phyloP scores from a whole-genome alignment of 2,329 filamentous ascomycete genomes.

The Diplodia intermedia region DNA sequence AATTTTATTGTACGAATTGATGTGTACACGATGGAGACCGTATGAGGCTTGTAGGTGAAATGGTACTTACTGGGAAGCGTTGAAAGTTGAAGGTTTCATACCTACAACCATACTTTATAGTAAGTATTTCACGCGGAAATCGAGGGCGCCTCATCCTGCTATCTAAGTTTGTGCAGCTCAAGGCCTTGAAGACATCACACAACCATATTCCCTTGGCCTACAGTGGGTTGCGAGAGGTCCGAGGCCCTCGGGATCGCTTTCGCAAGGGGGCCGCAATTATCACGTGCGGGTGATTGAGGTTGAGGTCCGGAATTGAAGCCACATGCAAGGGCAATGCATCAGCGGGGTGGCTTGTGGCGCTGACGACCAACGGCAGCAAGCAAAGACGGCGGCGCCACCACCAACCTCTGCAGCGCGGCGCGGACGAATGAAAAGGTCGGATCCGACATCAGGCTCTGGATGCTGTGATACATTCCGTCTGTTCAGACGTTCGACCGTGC shows the following conservation, averaged over 20 bases:
- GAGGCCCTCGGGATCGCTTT: too few relatives aligned
- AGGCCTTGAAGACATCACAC: background rate
- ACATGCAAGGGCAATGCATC: background rate
- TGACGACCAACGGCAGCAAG: background rate
- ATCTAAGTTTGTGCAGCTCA: background rate
- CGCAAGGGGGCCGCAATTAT: too few relatives aligned
- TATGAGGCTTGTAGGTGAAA: background rate
- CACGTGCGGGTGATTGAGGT: too few relatives aligned
- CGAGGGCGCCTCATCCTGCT: background rate
- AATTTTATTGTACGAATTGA: background rate
- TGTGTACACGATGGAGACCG: background rate
- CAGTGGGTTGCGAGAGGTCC: too few relatives aligned
- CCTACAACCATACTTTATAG: too few relatives aligned
- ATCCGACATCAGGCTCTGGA: background rate
- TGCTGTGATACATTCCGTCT: constrained; percentile 16
- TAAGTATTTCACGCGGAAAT: background rate
- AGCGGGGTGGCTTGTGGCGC: background rate
- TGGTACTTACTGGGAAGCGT: background rate
- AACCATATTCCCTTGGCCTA: too few relatives aligned
- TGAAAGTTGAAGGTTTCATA: too few relatives aligned
- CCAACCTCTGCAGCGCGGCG: background rate
- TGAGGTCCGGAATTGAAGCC: too few relatives aligned
- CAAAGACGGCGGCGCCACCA: background rate
- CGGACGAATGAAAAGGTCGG: background rate
- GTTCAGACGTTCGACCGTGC: constrained; percentile 24